Base-by-base conservation (phyloP, 768 basidiomycete genomes). In the Lentinus tigrinus region DNA sequence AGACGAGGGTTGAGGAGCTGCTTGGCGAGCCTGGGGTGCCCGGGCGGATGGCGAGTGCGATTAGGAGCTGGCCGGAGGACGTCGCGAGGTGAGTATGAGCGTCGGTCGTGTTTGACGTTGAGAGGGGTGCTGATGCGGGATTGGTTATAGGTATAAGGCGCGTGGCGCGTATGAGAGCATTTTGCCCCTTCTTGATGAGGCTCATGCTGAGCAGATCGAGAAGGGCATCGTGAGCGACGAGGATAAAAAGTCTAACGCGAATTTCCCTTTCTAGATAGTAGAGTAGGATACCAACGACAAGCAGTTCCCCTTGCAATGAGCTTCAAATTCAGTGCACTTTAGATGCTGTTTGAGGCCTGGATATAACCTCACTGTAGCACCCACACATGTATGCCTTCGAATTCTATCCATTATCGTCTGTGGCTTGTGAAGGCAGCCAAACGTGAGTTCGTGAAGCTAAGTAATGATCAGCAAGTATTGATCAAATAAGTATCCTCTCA, bases 41-140 rank as follows among this genome's bases (percentile, higher is more conserved):
- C 0, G 83, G 79, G 31, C 73, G 88, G 50, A 71, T 91, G 66
- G 87, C 83, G 14, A 81, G 81, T 48, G 85, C 86, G 5, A 72
- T 90, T 50, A 72, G 81, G 57, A 82, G 82, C 61, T 90, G 88
- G 87, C 82, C 84, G 6, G 76, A 75, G 19, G 85, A 86, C 60
- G 83, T 90, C 11, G 78, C 73, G 52, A 67, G 72, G 69, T 85
- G 78, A 68, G 82, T 80, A 6, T 36, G 53, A 71, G 43, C 64
- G 70, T 50, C 67, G 69, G 49, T 72, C 73, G 74, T 68, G 70
- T 65, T 7, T 52, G n/a, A 23, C n/a, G 21, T 39, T 17, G 13
- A 27, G 40, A 4, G 10, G n/a, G n/a, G n/a, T n/a, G 37, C 19
- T 26, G 17, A 24, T 21, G 46, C 57, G 70, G 14, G 17, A 26